phyloP scores from a whole-genome alignment of 2,329 filamentous ascomycete genomes.

The Colletotrichum simmondsii region DNA sequence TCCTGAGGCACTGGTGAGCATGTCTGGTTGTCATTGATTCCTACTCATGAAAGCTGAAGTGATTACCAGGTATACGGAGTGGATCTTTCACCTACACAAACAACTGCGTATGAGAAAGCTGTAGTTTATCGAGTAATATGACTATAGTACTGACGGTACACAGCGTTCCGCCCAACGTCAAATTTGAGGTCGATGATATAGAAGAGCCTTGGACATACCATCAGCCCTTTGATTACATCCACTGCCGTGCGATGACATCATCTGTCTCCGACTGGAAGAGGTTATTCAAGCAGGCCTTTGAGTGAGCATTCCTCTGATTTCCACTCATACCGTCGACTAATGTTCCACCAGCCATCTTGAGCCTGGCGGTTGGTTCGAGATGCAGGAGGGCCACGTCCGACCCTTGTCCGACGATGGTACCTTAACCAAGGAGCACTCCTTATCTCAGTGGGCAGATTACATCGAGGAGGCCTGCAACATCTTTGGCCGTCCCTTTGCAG shows the following conservation, averaged over 20 bases:
- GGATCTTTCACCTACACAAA: constrained; percentile 54
- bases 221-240: constrained; percentile 65
- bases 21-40: not conserved
- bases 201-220: constrained; percentile 63
- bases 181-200: constrained; percentile 66
- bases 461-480: constrained; percentile 44
- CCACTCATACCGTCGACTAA: not conserved
- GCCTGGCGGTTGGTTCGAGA: constrained; percentile 56
- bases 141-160: not conserved
- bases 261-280: constrained; percentile 61
- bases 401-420: constrained; percentile 55
- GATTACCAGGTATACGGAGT: constrained; percentile 46
- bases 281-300: no score
- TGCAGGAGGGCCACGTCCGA: constrained; percentile 53
- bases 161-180: constrained; percentile 63
- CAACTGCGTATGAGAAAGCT: constrained; percentile 39
- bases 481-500: constrained; percentile 47
- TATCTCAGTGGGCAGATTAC: constrained; percentile 44
- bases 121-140: no score
- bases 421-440: constrained; percentile 35
- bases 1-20: constrained; percentile 42
- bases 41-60: not conserved
- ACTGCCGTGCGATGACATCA: constrained; percentile 61
- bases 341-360: constrained; percentile 37
- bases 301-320: not conserved